Percentiles rank a stretch among this genome's conserved stretches.
Evolutionary conservation across 352 stramenopile species (phyloP).

Genomic region (Phytophthora kernoviae): DNA sequence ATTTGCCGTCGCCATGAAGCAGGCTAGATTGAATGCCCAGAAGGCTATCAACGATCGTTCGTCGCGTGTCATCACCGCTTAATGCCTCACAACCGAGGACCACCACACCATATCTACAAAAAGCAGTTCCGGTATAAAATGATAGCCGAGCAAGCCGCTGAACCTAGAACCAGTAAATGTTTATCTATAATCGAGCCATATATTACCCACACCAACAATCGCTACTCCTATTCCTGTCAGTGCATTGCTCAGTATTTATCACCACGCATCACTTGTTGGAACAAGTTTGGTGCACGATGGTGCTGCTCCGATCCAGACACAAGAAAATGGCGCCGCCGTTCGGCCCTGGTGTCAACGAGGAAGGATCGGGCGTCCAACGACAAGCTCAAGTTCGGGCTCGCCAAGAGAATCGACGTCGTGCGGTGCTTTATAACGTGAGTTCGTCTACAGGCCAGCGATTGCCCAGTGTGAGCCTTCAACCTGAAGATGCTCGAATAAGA

Average conservation of each 20-base stretch:
- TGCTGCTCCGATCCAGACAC: constrained; percentile 19
- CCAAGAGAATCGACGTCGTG: constrained; percentile 39
- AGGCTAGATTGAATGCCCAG: constrained; percentile 73
- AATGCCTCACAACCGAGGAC: constrained; percentile 4
- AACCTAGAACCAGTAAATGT: neutral
- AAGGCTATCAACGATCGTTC: constrained; percentile 60
- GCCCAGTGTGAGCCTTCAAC: constrained; percentile 38
- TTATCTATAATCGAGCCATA: constrained; percentile 41
- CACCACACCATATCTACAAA: neutral
- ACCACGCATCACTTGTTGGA: constrained; percentile 1
- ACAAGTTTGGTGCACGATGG: constrained; percentile 12
- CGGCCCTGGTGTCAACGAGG: constrained; percentile 15
- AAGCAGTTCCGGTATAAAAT: constrained; percentile 3
- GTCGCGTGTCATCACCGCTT: constrained; percentile 37
- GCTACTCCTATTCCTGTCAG: constrained; percentile 21
- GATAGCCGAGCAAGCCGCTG: neutral
- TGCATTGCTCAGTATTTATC: neutral
- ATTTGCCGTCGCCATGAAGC: constrained; percentile 82
- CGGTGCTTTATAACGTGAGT: constrained; percentile 46
- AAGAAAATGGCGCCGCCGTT: constrained; percentile 12
- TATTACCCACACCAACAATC: constrained; percentile 13
- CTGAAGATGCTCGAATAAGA: constrained; percentile 45
- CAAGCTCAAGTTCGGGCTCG: constrained; percentile 19
- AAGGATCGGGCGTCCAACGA: constrained; percentile 13
- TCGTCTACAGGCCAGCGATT: constrained; percentile 34